Conservation (phyloP, 768 basidiomycete genomes). For the Pulveroboletus sp. region DNA sequence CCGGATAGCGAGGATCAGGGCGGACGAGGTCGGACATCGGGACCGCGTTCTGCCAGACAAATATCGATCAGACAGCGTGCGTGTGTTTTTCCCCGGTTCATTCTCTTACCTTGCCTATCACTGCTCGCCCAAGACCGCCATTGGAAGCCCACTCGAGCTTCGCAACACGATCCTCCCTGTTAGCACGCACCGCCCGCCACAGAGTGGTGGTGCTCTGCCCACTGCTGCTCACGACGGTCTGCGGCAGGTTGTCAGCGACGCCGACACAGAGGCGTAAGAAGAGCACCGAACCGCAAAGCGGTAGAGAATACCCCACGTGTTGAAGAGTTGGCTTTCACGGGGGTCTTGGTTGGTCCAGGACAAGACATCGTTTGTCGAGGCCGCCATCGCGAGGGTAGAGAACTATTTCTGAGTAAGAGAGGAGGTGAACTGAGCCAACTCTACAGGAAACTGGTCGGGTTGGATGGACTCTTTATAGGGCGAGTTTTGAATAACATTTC, state of each 20-base stretch:
- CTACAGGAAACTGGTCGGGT: slow-evolving; percentile 13
- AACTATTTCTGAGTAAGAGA: slow-evolving; percentile 25
- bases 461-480: slow-evolving; percentile 50
- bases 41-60: slow-evolving; percentile 53
- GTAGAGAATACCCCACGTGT: slow-evolving; percentile 75
- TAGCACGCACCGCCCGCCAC: slow-evolving; percentile 75
- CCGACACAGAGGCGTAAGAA: slow-evolving; percentile 12
- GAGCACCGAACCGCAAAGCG: slow-evolving; percentile 61
- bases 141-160: slow-evolving; percentile 84
- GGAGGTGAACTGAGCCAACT: slow-evolving; percentile 28
- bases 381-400: slow-evolving; percentile 43
- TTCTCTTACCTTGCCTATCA: slow-evolving; percentile 71
- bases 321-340: slow-evolving; percentile 78
- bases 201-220: slow-evolving; percentile 74
- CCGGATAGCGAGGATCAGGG: slow-evolving; percentile 56
- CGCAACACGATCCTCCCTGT: slow-evolving; percentile 84
- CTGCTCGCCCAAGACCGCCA: slow-evolving; percentile 78
- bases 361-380: slow-evolving; percentile 61
- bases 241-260: slow-evolving; percentile 24
- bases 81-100: slow-evolving; percentile 7
- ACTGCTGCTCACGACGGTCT: slow-evolving; percentile 61
- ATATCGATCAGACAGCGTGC: slow-evolving; percentile 25
- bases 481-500: slow-evolving; percentile 39
- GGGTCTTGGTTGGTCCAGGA: slow-evolving; percentile 88
- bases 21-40: slow-evolving; percentile 83